Evolutionary conservation across 2,329 filamentous ascomycete species (phyloP).

Genomic region (Waltergamsia citrina): DNA sequence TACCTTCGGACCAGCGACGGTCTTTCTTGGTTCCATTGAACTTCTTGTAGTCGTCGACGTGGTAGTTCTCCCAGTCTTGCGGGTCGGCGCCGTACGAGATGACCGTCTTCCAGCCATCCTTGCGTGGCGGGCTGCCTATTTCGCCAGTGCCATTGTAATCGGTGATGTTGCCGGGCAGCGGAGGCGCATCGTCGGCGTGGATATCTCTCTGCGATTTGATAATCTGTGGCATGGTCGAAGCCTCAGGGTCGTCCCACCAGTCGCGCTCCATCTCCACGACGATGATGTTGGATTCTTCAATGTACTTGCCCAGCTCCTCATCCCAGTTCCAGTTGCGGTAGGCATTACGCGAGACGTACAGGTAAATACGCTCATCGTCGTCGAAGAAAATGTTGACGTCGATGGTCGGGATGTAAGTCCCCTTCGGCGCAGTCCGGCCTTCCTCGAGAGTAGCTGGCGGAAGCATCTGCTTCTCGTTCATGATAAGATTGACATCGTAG

Average conservation of each 20-base stretch:
- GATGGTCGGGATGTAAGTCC: slow-evolving; percentile 27
- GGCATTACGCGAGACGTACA: slow-evolving; percentile 23
- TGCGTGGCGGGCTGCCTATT: slow-evolving; percentile 20
- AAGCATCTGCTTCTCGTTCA: slow-evolving; percentile 22
- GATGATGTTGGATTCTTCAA: slow-evolving; percentile 26
- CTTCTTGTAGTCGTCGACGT: slow-evolving; percentile 20
- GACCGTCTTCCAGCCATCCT: slow-evolving; percentile 25
- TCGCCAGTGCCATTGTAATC: slow-evolving; percentile 23
- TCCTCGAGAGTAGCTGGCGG: slow-evolving; percentile 16
- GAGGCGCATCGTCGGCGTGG: slow-evolving; percentile 14
- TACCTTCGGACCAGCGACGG: slow-evolving; percentile 24
- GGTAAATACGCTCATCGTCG: slow-evolving; percentile 22
- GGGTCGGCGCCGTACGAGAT: slow-evolving; percentile 23
- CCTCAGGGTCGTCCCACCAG: slow-evolving; percentile 24
- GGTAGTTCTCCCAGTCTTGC: slow-evolving; percentile 24
- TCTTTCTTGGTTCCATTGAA: slow-evolving; percentile 24
- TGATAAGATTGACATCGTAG: slow-evolving; percentile 25
- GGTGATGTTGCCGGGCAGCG: slow-evolving; percentile 17
- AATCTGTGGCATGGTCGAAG: slow-evolving; percentile 22
- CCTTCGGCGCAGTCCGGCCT: slow-evolving; percentile 18
- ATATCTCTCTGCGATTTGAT: slow-evolving; percentile 15
- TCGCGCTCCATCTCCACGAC: slow-evolving; percentile 20
- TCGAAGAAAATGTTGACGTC: slow-evolving; percentile 39
- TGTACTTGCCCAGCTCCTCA: slow-evolving; percentile 18
- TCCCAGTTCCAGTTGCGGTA: slow-evolving; percentile 28